Evolutionary conservation across 2,329 filamentous ascomycete species (phyloP), one percentile per base, ranked within the genome.

Genomic region (Uncinocarpus reesii): DNA sequence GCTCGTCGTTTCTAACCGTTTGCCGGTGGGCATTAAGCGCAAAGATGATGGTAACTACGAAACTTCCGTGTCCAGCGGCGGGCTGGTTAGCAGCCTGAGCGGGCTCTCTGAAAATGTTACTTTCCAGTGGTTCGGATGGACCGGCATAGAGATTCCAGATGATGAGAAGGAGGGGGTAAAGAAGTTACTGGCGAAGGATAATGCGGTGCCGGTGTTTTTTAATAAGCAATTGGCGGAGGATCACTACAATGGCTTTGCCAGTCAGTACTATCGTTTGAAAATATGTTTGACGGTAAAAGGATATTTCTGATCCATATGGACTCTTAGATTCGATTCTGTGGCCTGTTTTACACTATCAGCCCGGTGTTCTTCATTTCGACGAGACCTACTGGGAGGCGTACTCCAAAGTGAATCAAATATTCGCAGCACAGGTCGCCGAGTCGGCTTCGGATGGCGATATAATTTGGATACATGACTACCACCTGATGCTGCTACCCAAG

Each of bases 111-210:
- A 95, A 68, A 83, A 85, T 3, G 93, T 86, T 16, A 84, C 81
- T 57, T 95, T 95, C 66, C 84, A 86, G 62, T 95, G 90, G 89
- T 95, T 95, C 67, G 90, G 89, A 53, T 95, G 90, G 90, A 88
- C 90, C 0, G 89, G 90, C 13, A 72, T 92, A 15, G 85, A 93
- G 65, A 80, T 95, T 1, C 85, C 86, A 34, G 85, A 92, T 50
- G 74, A 78, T 35, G 88, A 95, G 63, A 74, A 82, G 42, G 72
- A 76, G 6, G 72, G 75, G 47, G 80, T 95, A 63, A 80, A 77
- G 56, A 72, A 82, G 57, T 79, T 82, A 53, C 70, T 95, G 58
- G 78, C 84, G 15, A 81, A 92, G 59, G 85, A 93, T 65, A 80
- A 81, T 56, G 88, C 88, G 1, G 79, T 89, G 18, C 87, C 89